phyloP scores from a whole-genome alignment of 2,329 filamentous ascomycete genomes.

The Ophiosphaerella narmari region DNA sequence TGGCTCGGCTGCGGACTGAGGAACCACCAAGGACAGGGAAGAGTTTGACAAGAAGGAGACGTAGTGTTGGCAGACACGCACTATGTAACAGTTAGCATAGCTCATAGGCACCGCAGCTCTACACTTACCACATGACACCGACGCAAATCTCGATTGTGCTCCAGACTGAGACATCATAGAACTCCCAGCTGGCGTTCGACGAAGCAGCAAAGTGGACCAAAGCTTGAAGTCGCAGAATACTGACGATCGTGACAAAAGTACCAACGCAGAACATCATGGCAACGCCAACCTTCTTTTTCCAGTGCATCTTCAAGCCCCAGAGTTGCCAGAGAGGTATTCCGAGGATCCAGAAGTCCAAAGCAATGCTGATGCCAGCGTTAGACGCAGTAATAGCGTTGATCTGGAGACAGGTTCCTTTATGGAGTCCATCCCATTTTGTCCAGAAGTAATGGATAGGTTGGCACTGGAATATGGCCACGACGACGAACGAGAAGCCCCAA shows the following conservation, averaged over 20 bases:
- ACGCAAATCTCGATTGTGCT: constrained; percentile 50
- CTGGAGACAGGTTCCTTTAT: constrained; percentile 40
- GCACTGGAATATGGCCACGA: constrained; percentile 41
- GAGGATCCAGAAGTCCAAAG: constrained; percentile 41
- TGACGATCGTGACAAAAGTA: constrained; percentile 37
- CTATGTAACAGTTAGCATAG: neutral
- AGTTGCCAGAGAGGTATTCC: constrained; percentile 45
- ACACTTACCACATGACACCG: constrained; percentile 44
- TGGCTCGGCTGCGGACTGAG: constrained; percentile 27
- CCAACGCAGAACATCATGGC: constrained; percentile 48
- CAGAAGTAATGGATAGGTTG: constrained; percentile 42
- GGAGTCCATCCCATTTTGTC: constrained; percentile 38
- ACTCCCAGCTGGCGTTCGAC: constrained; percentile 48
- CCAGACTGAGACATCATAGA: constrained; percentile 49
- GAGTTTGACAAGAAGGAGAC: constrained; percentile 43
- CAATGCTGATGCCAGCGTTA: constrained; percentile 43
- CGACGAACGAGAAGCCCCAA: constrained; percentile 29
- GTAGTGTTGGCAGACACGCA: constrained; percentile 49
- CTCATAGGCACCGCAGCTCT: constrained; percentile 43
- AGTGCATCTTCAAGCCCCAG: constrained; percentile 35
- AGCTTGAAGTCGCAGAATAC: constrained; percentile 50
- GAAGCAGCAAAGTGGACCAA: constrained; percentile 51
- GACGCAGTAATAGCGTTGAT: constrained; percentile 41
- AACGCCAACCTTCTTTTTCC: constrained; percentile 47
- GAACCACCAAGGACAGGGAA: constrained; percentile 45